Evolutionary conservation across 1,139 yeast species (phyloP).

Genomic region (Blastobotrys illinoisensis): DNA sequence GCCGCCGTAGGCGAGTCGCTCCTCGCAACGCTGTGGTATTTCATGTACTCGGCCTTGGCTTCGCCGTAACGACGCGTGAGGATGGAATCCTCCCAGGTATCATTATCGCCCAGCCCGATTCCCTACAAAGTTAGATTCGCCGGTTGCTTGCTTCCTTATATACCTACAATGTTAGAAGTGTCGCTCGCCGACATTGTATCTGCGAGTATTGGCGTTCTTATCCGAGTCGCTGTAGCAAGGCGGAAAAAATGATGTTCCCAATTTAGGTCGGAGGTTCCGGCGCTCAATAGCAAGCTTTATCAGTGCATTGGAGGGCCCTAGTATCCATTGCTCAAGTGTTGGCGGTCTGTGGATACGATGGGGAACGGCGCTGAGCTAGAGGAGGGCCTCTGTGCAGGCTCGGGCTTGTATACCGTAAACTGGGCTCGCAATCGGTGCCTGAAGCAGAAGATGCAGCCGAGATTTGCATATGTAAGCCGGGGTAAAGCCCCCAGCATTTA

Average conservation of each 20-base stretch:
- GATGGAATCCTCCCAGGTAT: constrained; percentile 27
- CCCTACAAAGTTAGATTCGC: background rate
- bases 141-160: too few relatives aligned
- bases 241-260: background rate
- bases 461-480: background rate
- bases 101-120: constrained; percentile 17
- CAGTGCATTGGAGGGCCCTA: too few relatives aligned
- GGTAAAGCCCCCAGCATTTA: background rate
- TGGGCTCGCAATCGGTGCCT: background rate
- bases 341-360: too few relatives aligned
- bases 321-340: too few relatives aligned
- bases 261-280: too few relatives aligned
- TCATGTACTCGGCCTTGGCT: constrained; percentile 25
- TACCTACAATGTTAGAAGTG: background rate
- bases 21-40: constrained; percentile 17
- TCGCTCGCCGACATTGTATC: background rate
- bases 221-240: background rate
- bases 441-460: background rate
- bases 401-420: too few relatives aligned
- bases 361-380: too few relatives aligned
- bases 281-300: too few relatives aligned
- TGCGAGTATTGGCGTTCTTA: too few relatives aligned
- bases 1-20: constrained; percentile 1
- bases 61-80: constrained; percentile 24
- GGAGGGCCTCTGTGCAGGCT: too few relatives aligned